Conservation (phyloP, 2,329 filamentous ascomycete genomes). For the Xylariaceae sp. region DNA sequence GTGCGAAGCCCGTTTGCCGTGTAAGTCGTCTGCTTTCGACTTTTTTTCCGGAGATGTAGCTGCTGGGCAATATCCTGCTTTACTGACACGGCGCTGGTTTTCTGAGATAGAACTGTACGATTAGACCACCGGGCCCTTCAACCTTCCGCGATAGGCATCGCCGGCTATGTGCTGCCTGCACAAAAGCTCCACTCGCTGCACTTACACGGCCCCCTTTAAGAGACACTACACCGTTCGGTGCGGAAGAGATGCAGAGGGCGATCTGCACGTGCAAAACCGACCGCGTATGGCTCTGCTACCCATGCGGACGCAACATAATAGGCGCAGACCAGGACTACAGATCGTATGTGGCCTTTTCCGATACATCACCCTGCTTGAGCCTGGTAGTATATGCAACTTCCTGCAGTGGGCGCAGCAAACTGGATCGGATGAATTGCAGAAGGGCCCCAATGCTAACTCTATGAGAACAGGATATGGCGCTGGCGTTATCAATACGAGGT, state of each 20-base stretch:
- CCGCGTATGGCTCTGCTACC: constrained; percentile 77
- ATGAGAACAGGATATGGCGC: constrained; percentile 62
- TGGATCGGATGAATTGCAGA: too few species aligned
- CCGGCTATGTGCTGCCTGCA: constrained; percentile 71
- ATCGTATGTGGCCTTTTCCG: constrained; percentile 37
- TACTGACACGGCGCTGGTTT: constrained; percentile 1
- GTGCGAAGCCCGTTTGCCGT: constrained; percentile 72
- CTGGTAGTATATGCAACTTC: too few species aligned
- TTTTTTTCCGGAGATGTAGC: too few species aligned
- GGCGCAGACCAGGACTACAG: constrained; percentile 54
- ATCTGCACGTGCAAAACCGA: constrained; percentile 49
- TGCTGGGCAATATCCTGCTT: not conserved
- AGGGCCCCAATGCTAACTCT: not conserved
- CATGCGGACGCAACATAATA: constrained; percentile 69
- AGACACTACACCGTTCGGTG: constrained; percentile 42
- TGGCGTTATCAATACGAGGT: constrained; percentile 86
- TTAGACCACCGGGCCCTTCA: constrained; percentile 68
- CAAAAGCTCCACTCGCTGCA: constrained; percentile 60
- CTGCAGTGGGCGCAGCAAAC: too few species aligned
- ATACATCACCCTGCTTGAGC: not conserved
- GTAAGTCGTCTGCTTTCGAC: too few species aligned
- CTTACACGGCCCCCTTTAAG: constrained; percentile 43
- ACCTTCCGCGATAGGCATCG: constrained; percentile 71
- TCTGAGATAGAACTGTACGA: constrained; percentile 72
- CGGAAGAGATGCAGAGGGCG: constrained; percentile 51